Conservation (phyloP, 495 filamentous ascomycete genomes). For the Mytilinidion resinicola region DNA sequence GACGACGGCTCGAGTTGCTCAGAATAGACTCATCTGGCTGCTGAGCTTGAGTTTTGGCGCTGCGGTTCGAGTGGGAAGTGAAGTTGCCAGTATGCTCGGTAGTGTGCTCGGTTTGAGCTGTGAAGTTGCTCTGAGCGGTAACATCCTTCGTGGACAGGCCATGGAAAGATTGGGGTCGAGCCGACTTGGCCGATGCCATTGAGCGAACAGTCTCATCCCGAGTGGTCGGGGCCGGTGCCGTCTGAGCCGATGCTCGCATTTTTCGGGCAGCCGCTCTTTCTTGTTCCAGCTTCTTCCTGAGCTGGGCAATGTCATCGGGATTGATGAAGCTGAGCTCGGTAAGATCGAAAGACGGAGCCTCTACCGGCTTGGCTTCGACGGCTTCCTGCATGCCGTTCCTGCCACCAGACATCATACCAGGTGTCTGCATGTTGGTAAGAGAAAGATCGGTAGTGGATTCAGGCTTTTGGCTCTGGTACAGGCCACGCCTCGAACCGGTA, state of each 20-base stretch:
- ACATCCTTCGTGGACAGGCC: constrained; percentile 36
- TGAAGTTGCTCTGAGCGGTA: constrained; percentile 2
- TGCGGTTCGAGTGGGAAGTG: constrained; percentile 5
- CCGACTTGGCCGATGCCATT: constrained; percentile 6
- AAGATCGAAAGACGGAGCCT: constrained; percentile 17
- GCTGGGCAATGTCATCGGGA: constrained; percentile 22
- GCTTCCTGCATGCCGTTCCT: constrained; percentile 3
- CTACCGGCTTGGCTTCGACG: neutral
- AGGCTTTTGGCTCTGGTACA: constrained; percentile 18
- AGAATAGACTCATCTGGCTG: constrained; percentile 26
- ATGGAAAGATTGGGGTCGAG: constrained; percentile 23
- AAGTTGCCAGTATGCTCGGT: constrained; percentile 21
- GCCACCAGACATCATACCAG: constrained; percentile 12
- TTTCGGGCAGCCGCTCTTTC: constrained; percentile 22
- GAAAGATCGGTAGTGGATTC: constrained; percentile 33
- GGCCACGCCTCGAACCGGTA: neutral
- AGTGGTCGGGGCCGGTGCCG: neutral
- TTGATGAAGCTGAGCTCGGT: constrained; percentile 32
- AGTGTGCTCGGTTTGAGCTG: constrained; percentile 12
- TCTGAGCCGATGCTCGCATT: constrained; percentile 3
- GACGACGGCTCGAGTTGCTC: constrained; percentile 34
- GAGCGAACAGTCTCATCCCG: constrained; percentile 23
- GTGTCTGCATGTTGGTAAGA: constrained; percentile 16
- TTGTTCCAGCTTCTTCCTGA: constrained; percentile 34
- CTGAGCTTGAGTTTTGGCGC: constrained; percentile 19